Evolutionary conservation across 2,329 filamentous ascomycete species (phyloP), one percentile per base, ranked within the genome.

Genomic region (Ceratocystiopsis sp.): DNA sequence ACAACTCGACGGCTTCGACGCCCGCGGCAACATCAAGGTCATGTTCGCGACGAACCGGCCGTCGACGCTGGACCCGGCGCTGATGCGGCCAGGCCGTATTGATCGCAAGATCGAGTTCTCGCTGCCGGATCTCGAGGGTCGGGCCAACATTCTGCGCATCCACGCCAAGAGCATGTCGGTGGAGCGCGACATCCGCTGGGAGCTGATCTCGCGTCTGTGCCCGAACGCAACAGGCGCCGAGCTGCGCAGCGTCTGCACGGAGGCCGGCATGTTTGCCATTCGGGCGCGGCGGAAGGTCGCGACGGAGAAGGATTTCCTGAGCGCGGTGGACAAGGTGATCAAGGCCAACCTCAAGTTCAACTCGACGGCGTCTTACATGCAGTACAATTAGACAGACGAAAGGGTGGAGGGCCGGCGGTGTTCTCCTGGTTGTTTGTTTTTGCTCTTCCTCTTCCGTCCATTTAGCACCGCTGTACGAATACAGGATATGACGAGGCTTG

Each of bases 31-130:
- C 60, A 89, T 98, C 64, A 98, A 98, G 71, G 91, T 98, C 51
- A 89, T 98, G 63, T 96, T 98, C 85, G 93, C 91, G n/a, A 98
- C 91, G 53, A 98, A 98, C 77, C 96, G 96, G 75, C 96, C 98
- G 52, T 93, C 98, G 52, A 93, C 85, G 2, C 71, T 98, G 18
- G 93, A 98, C 58, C 91, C 91, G 44, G 91, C 91, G 16, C 71
- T 98, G 51, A 98, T 98, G 59, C 80, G 91, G 52, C 91, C 91
- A 41, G 91, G 91, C 51, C 87, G 91, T 72, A 98, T 98, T 61
- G 91, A 98, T 63, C 77, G 91, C 56, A 98, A 98, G 73, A 98
- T 98, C 55, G 91, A 98, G 64, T 98, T 98, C 68, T 89, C 86
- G 1, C 73, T 98, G 19, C 91, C 91, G 19, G 91, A 98, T 61